These are phyloP conservation scores for Fragilariopsis cylindrus DNA, from an alignment of 108 stramenopile species.

Conservation along the genomic window DNA sequence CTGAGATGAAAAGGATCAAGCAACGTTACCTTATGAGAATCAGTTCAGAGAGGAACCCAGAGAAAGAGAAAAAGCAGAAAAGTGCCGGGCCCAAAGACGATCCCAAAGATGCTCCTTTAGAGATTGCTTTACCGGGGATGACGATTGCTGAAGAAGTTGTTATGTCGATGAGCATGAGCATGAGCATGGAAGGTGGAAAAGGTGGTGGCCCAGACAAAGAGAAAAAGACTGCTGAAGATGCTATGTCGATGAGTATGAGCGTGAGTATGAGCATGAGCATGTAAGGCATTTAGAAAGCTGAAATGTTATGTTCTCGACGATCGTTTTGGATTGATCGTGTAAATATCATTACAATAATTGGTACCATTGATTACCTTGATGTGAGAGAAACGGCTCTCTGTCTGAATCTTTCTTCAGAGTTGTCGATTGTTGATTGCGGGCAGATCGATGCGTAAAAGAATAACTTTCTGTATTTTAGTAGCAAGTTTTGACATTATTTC, in stretches of 20 bases:
- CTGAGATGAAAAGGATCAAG: conserved; percentile 4
- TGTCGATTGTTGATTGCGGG: neutral
- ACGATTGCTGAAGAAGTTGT: neutral
- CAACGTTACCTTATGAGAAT: conserved; percentile 15
- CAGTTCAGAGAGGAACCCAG: neutral
- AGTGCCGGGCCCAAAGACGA: neutral
- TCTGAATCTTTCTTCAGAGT: neutral
- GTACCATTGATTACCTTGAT: neutral
- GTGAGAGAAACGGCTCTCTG: neutral
- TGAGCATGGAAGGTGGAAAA: neutral
- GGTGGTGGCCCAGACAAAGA: neutral
- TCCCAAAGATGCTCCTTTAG: neutral
- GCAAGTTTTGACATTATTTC: no score
- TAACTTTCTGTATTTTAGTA: neutral
- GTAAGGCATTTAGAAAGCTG: no score
- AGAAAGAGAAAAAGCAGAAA: conserved; percentile 8
- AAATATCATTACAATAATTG: neutral
- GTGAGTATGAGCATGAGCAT: conserved; percentile 5
- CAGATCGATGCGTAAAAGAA: neutral
- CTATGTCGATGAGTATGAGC: conserved; percentile 12
- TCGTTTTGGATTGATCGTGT: neutral
- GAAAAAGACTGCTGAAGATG: neutral
- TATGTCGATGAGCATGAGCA: conserved; percentile 4
- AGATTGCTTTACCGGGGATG: neutral
- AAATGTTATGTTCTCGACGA: no score